Percentiles rank a stretch among this genome's conserved stretches.
These are phyloP conservation scores for Sphaerobolus stellatus DNA, from an alignment of 1,284 basidiomycete species.

Conservation along the genomic window DNA sequence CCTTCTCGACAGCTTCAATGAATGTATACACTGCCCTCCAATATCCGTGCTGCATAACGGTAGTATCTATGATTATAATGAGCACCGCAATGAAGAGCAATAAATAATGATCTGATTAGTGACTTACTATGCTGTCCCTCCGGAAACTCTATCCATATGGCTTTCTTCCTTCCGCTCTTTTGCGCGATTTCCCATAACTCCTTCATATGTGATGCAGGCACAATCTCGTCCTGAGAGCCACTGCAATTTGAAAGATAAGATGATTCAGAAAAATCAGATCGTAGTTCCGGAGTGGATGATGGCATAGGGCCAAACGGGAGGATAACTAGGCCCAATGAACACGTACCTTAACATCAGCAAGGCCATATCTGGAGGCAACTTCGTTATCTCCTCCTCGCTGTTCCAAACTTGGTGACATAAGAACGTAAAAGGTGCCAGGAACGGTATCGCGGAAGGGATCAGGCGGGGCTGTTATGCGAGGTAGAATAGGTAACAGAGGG, in stretches of 20 bases:
- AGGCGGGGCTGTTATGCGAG: slow-evolving; percentile 49
- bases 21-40: slow-evolving; percentile 50
- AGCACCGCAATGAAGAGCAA: slow-evolving; percentile 4
- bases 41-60: slow-evolving; percentile 64
- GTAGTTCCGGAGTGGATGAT: not conserved
- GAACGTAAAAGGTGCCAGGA: slow-evolving; percentile 75
- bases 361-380: slow-evolving; percentile 69
- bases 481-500: not conserved
- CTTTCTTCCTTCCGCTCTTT: slow-evolving; percentile 49
- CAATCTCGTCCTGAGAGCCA: slow-evolving; percentile 79
- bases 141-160: slow-evolving; percentile 61
- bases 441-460: slow-evolving; percentile 79
- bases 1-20: not conserved
- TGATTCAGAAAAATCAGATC: not conserved
- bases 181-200: slow-evolving; percentile 65
- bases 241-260: slow-evolving; percentile 23
- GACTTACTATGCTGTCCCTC: slow-evolving; percentile 69
- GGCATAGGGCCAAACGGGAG: not conserved
- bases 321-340: not conserved
- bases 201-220: slow-evolving; percentile 85
- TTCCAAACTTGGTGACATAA: slow-evolving; percentile 93
- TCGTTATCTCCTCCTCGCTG: slow-evolving; percentile 66
- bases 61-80: slow-evolving; percentile 52
- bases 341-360: slow-evolving; percentile 74
- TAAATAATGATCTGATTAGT: not conserved